phyloP scores from a whole-genome alignment of 805 yeast species.

The Wickerhamiella cacticola region DNA sequence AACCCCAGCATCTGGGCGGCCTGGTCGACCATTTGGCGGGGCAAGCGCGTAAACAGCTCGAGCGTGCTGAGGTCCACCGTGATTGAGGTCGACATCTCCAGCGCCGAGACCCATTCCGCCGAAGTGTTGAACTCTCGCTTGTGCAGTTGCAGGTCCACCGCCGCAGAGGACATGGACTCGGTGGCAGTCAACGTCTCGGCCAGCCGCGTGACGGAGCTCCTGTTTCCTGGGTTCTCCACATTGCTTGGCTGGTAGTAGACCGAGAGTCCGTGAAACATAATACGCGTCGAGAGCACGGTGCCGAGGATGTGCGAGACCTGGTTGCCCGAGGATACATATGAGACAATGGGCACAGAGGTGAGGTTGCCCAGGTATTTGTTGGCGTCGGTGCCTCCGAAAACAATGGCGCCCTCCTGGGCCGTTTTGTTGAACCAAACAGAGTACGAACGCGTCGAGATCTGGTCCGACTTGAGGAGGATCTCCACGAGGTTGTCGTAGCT shows the following conservation, averaged over 20 bases:
- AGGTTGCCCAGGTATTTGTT: slow-evolving; percentile 35
- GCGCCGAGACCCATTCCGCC: background rate
- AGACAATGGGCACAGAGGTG: slow-evolving; percentile 20
- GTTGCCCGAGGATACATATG: slow-evolving; percentile 8
- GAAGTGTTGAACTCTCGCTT: too few species aligned
- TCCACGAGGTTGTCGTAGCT: slow-evolving; percentile 7
- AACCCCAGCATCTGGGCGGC: slow-evolving; percentile 3
- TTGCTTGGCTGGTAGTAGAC: background rate
- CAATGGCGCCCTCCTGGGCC: background rate
- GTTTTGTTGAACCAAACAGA: slow-evolving; percentile 10
- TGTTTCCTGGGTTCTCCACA: background rate
- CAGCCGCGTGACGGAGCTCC: background rate
- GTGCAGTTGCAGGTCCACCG: too few species aligned
- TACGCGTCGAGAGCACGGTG: slow-evolving; percentile 5
- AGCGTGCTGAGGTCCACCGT: slow-evolving; percentile 11
- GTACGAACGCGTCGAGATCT: background rate
- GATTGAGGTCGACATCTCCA: slow-evolving; percentile 1
- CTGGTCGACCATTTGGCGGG: slow-evolving; percentile 4
- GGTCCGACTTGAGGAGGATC: background rate
- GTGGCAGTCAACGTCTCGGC: background rate
- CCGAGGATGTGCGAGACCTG: slow-evolving; percentile 11
- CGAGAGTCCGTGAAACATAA: slow-evolving; percentile 11
- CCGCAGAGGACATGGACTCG: background rate
- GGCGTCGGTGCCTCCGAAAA: slow-evolving; percentile 44
- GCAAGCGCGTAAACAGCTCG: slow-evolving; percentile 8